These are phyloP conservation scores for Colletotrichum sp. DNA, from an alignment of 2,329 filamentous ascomycete species.

Conservation along the genomic window DNA sequence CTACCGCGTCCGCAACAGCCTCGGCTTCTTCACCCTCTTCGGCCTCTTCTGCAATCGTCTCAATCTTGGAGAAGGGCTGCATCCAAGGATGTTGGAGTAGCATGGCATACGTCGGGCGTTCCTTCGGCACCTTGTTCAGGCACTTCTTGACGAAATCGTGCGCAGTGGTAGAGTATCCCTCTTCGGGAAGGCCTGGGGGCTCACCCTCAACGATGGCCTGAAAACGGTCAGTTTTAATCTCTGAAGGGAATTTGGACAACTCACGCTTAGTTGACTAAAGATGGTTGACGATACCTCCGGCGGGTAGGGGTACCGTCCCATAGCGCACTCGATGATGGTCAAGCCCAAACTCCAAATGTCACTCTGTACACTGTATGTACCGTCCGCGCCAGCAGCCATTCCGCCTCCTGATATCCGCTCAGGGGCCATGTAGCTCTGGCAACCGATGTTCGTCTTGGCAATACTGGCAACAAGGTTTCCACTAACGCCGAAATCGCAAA, in stretches of 20 bases:
- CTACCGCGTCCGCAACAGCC: slow-evolving; percentile 47
- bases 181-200: slow-evolving; percentile 83
- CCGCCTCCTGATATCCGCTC: slow-evolving; percentile 91
- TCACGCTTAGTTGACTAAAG: slow-evolving; percentile 94
- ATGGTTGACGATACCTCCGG: slow-evolving; percentile 98
- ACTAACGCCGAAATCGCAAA: slow-evolving; percentile 97
- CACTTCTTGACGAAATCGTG: slow-evolving; percentile 89
- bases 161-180: slow-evolving; percentile 79
- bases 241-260: slow-evolving; percentile 41
- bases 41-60: slow-evolving; percentile 74
- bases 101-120: slow-evolving; percentile 93
- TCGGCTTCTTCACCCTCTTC: slow-evolving; percentile 64
- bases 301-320: slow-evolving; percentile 94
- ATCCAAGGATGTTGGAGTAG: slow-evolving; percentile 92
- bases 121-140: slow-evolving; percentile 88
- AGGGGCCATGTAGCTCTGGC: slow-evolving; percentile 98
- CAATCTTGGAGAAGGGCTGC: slow-evolving; percentile 73
- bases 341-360: slow-evolving; percentile 97
- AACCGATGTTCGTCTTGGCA: slow-evolving; percentile 98
- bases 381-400: slow-evolving; percentile 74
- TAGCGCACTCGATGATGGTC: slow-evolving; percentile 93
- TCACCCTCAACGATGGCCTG: slow-evolving; percentile 98
- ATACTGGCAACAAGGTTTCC: slow-evolving; percentile 97
- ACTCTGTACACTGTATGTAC: slow-evolving; percentile 96
- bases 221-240: slow-evolving; percentile 21